A percentile compares a stretch with the other conserved stretches of the same genome.
Conservation (phyloP, 306 rosid species). For the Vicia villosa region DNA sequence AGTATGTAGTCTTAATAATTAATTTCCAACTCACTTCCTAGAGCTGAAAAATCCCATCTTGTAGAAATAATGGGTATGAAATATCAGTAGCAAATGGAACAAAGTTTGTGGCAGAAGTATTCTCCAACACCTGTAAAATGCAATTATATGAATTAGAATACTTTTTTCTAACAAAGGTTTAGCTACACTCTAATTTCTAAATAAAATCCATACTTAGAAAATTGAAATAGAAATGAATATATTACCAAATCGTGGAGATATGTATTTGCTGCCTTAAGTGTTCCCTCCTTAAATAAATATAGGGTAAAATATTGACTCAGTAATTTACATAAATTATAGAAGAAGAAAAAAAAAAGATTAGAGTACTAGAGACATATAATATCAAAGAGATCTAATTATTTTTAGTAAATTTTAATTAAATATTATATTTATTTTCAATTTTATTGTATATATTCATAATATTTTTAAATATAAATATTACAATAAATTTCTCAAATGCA, state of each 20-base stretch:
- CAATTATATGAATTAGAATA: background rate
- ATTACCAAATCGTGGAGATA: constrained; percentile 64
- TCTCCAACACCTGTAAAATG: constrained; percentile 62
- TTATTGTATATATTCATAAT: too few species aligned
- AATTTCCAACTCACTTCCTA: constrained; percentile 32
- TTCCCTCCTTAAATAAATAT: constrained; percentile 51
- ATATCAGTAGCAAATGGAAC: constrained; percentile 47
- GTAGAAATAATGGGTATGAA: constrained; percentile 54
- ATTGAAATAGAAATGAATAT: background rate
- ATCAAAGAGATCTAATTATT: too few species aligned
- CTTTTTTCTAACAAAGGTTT: background rate
- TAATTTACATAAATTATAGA: background rate
- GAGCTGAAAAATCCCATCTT: constrained; percentile 59
- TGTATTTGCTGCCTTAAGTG: constrained; percentile 59
- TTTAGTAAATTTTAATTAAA: too few species aligned
- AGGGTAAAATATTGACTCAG: constrained; percentile 5
- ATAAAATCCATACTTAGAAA: background rate
- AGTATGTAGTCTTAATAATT: constrained; percentile 1
- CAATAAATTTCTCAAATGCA: background rate
- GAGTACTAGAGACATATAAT: too few species aligned
- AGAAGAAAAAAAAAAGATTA: background rate
- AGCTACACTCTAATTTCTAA: background rate
- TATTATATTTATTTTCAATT: too few species aligned
- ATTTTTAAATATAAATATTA: too few species aligned
- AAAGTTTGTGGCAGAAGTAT: constrained; percentile 40